These are phyloP conservation scores for Hylodesmum podocarpum DNA, from an alignment of 306 rosid species.

Conservation along the genomic window DNA sequence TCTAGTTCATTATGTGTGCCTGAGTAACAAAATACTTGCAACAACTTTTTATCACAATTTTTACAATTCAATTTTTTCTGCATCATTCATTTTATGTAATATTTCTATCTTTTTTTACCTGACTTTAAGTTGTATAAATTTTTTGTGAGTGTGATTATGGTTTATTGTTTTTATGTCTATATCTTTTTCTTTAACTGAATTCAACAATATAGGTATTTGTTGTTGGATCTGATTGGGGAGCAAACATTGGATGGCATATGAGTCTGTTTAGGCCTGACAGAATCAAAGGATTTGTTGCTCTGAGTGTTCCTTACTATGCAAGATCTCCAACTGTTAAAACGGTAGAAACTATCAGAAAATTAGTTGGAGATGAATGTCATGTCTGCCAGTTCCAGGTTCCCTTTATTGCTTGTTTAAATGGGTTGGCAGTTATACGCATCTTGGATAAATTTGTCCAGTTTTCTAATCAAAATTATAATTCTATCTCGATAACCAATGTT, in stretches of 20 bases:
- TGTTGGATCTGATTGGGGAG: slow-evolving; percentile 73
- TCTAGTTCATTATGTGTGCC: not conserved
- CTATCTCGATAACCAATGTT: not conserved
- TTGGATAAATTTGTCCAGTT: too few relatives aligned
- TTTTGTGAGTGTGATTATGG: not conserved
- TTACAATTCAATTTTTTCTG: not conserved
- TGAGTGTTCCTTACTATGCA: slow-evolving; percentile 57
- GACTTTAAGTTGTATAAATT: not conserved
- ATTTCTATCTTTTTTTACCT: not conserved
- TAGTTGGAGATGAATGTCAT: slow-evolving; percentile 49
- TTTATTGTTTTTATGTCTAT: not conserved
- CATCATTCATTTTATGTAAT: too few relatives aligned
- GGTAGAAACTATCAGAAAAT: slow-evolving; percentile 39
- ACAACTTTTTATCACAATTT: not conserved
- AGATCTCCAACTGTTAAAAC: slow-evolving; percentile 48
- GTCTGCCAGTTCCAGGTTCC: slow-evolving; percentile 73
- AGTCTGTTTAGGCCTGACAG: slow-evolving; percentile 69
- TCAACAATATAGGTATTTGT: slow-evolving; percentile 49
- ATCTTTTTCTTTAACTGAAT: not conserved
- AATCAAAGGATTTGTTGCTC: slow-evolving; percentile 56
- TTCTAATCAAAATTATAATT: not conserved
- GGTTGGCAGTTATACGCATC: not conserved
- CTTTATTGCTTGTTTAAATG: not conserved
- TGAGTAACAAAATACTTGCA: not conserved
- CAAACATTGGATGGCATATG: slow-evolving; percentile 56